Conservation (phyloP, 345 rosid species). For the Hypericum androsaemum region DNA sequence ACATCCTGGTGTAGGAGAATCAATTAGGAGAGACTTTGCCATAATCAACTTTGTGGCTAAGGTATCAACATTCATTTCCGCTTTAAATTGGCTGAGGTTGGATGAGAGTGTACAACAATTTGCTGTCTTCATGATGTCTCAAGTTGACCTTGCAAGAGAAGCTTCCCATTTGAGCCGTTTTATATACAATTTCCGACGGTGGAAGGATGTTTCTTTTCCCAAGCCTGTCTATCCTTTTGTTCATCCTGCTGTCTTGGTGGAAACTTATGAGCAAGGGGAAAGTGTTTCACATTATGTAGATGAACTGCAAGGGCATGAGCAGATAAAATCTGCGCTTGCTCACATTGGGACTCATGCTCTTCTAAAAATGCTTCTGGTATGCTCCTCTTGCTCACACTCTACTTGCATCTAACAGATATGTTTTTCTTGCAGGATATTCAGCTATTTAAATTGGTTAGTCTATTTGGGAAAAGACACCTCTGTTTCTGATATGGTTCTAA, state of each 20-base stretch:
- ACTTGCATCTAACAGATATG: not conserved
- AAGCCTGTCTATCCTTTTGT: constrained; percentile 91
- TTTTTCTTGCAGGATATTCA: not conserved
- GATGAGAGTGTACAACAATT: constrained; percentile 97
- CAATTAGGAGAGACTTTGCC: constrained; percentile 77
- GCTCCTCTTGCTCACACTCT: constrained; percentile 4
- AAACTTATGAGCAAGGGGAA: constrained; percentile 91
- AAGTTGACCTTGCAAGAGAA: constrained; percentile 98
- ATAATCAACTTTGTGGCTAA: constrained; percentile 70
- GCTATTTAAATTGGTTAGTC: not conserved
- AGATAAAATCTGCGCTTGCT: constrained; percentile 70
- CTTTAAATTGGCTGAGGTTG: constrained; percentile 88
- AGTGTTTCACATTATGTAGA: constrained; percentile 76
- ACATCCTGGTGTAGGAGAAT: constrained; percentile 94
- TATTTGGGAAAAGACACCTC: not conserved
- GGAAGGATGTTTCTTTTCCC: constrained; percentile 97
- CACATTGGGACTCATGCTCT: constrained; percentile 96
- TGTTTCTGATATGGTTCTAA: constrained; percentile 2
- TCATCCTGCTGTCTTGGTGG: constrained; percentile 95
- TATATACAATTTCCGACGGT: constrained; percentile 76
- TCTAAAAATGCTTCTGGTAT: constrained; percentile 95
- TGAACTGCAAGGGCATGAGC: constrained; percentile 57
- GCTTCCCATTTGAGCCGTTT: constrained; percentile 95
- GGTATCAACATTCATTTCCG: constrained; percentile 53
- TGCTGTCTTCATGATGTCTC: constrained; percentile 93